Base-by-base conservation (phyloP, 257 asterid species). In the Nicotiana knightiana region DNA sequence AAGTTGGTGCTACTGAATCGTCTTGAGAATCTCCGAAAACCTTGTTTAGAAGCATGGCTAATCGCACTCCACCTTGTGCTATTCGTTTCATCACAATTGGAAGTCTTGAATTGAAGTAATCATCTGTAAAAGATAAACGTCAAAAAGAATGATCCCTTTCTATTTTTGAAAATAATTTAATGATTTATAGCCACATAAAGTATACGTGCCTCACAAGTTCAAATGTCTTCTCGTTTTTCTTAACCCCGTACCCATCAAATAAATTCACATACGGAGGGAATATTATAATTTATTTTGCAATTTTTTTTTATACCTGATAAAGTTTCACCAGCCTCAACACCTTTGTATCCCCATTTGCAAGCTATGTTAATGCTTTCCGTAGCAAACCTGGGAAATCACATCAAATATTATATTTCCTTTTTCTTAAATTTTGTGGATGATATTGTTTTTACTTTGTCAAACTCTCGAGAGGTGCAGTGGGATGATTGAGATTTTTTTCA, bases 31-130 rank as follows among this genome's bases (percentile, higher is more conserved):
- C 82, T 26, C 90, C 92, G 13, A 95, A 87, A 55, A 91, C 88
- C 67, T 87, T 84, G 66, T 92, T 95, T 84, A 93, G 81, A 83
- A 93, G 87, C 97, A 91, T 94, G 81, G 97, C 97, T 81, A 95
- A 83, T 53, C 99, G 92, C 5, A 92, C 97, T 61, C 97, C 99
- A 18, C 98, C 99, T 71, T 95, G 99, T 76, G 98, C 99, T 84
- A 95, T 85, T 81, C 99, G 88, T 83, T 91, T 93, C 97, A 88
- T 91, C 37, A 93, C 99, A 63, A 91, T 77, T 30, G 99, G 91
- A 77, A 91, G 48, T 83, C 99, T 89, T 59, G 99, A 91, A 79
- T 90, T 85, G 67, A 95, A 95, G 83, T 95, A 93, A 75, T 90
- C 86, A 81, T 93, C 97, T 95, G 91, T 43, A 73, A 9, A 58